Evolutionary conservation across 2,329 filamentous ascomycete genomes (phyloP).

Genomic region (Exserohilum rostratum): DNA sequence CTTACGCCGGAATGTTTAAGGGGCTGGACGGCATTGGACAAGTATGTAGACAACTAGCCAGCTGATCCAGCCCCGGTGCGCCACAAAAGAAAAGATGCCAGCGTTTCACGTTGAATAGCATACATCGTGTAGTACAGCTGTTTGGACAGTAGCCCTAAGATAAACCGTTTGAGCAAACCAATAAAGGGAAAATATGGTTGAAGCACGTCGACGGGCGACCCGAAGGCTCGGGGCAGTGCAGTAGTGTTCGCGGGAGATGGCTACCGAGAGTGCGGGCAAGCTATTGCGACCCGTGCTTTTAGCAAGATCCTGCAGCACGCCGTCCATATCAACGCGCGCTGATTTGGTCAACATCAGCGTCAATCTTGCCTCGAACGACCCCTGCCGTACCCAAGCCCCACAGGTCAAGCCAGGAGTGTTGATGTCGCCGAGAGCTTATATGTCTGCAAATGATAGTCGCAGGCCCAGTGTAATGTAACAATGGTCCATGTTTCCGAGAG

Average conservation of each 20-base stretch:
- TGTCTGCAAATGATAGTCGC: conserved; percentile 1
- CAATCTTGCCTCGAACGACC: background rate
- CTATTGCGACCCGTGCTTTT: background rate
- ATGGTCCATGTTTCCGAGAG: background rate
- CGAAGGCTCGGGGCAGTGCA: conserved; percentile 4
- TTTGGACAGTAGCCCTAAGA: background rate
- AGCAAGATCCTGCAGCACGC: conserved; percentile 7
- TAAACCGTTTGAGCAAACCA: conserved; percentile 3
- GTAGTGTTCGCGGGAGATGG: conserved; percentile 17
- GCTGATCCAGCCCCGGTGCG: background rate
- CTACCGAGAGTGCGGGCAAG: conserved; percentile 3
- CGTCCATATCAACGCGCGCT: background rate
- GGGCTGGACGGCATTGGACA: background rate
- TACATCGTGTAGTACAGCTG: background rate
- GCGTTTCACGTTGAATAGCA: conserved; percentile 2
- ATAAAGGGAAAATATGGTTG: background rate
- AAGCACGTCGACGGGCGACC: conserved; percentile 3
- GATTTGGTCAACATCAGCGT: background rate
- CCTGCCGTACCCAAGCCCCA: background rate
- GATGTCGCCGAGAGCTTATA: conserved; percentile 1
- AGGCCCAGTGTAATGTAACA: background rate
- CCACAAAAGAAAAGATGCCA: background rate
- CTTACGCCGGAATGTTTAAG: background rate
- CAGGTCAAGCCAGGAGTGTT: background rate
- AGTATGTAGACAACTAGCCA: background rate